phyloP scores from a whole-genome alignment of 441 rosid species.

The Adansonia gregorii region DNA sequence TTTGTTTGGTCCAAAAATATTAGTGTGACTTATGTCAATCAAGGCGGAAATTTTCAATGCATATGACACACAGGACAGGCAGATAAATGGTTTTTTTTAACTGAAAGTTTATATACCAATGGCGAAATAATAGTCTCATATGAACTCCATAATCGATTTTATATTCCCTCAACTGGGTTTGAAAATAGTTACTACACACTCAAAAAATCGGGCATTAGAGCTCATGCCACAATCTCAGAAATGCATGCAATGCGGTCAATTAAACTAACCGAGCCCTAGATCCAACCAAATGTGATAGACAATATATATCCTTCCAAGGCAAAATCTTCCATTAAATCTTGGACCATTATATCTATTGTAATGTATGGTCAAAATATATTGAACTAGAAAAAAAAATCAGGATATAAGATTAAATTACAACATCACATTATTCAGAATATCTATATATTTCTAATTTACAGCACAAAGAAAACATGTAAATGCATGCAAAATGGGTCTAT shows the following conservation, averaged over 20 bases:
- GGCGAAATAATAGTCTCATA: constrained; percentile 2
- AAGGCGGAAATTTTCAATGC: background rate
- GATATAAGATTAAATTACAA: background rate
- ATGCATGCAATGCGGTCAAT: background rate
- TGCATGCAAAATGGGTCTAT: constrained; percentile 10
- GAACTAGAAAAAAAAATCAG: background rate
- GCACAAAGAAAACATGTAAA: background rate
- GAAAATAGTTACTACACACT: background rate
- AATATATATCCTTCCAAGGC: background rate
- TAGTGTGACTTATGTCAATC: constrained; percentile 3
- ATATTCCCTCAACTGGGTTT: background rate
- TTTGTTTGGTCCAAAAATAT: background rate
- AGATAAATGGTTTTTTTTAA: constrained; percentile 2
- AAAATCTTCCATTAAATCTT: background rate
- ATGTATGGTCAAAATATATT: background rate
- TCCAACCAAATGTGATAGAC: background rate
- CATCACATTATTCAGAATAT: constrained; percentile 1
- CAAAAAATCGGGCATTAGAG: background rate
- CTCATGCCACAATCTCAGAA: background rate
- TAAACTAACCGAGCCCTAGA: background rate
- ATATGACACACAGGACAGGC: background rate
- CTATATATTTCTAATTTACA: background rate
- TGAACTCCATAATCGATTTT: background rate
- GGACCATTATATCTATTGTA: background rate
- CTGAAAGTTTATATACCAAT: background rate